phyloP scores from a whole-genome alignment of 768 basidiomycete species.

The Suillus alpinus region DNA sequence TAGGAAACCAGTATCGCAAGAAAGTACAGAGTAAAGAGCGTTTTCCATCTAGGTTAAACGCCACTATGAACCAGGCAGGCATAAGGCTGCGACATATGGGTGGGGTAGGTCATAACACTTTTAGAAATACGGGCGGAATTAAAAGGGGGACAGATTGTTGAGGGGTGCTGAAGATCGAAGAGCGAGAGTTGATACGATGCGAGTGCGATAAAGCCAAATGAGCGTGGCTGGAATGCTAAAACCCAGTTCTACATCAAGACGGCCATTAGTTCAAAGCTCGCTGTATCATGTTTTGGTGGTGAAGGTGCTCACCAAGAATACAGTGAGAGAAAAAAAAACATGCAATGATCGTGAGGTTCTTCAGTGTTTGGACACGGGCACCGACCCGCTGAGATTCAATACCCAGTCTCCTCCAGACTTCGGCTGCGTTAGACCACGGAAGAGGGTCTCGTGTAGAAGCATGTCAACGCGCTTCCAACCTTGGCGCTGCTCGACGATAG shows the following conservation, averaged over 20 bases:
- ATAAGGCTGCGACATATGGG: background rate
- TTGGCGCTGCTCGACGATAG: slow-evolving; percentile 39
- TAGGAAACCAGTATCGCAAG: background rate
- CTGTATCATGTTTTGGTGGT: background rate
- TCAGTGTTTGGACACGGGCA: background rate
- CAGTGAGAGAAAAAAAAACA: background rate
- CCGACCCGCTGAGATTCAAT: slow-evolving; percentile 26
- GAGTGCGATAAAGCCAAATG: background rate
- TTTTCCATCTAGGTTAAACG: background rate
- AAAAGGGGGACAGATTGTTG: background rate
- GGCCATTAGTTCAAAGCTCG: background rate
- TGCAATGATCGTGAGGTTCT: slow-evolving; percentile 1
- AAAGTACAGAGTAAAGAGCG: background rate
- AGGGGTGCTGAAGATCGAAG: background rate
- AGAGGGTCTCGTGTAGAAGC: slow-evolving; percentile 49
- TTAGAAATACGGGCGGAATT: background rate
- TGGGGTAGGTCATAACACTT: background rate
- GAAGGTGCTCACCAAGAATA: background rate
- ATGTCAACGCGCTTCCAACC: slow-evolving; percentile 60
- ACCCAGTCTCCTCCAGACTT: slow-evolving; percentile 35
- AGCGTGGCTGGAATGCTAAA: background rate
- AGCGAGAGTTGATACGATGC: background rate
- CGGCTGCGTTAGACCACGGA: slow-evolving; percentile 46
- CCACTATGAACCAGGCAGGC: background rate
- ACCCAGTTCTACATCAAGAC: background rate